Base-by-base conservation (phyloP, 495 filamentous ascomycete genomes). In the Glutinoglossum americanum region DNA sequence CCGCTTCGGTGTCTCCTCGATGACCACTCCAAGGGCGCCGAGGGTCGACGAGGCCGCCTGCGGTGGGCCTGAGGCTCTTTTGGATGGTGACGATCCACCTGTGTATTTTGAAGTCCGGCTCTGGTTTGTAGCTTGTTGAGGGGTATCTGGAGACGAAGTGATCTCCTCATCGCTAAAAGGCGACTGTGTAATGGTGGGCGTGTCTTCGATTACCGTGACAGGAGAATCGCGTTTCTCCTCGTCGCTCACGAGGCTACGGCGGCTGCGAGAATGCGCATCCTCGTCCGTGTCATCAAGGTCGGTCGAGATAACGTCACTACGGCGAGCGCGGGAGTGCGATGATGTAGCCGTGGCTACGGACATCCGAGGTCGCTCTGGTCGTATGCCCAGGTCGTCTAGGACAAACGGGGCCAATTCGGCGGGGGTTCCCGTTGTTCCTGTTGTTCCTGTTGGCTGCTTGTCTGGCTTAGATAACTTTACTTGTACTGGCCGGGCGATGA, bases 1-100 rank as follows among this genome's bases (percentile, higher is more conserved):
- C 41, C 27, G 26, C 60, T 71, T 68, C 41, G 70, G 68, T 6
- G 74, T 68, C 61, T 78, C 73, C 61, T 76, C 73, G 21, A 74
- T 73, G 26, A 78, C 74, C 30, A 71, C 74, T 58, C 75, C 74
- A n/a, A 80, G 64, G 41, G 68, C 73, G 37, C 68, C 56, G 66
- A 30, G 66, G 72, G 61, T 45, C 19, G 41, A 45, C 19, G 41
- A 45, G 4, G 41, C 41, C n/a, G 19, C 19, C 17, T 19, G 41
- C 9, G 41, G 41, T 5, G 41, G 41, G n/a, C n/a, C n/a, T 19
- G 41, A 45, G 21, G n/a, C n/a, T 10, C n/a, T 11, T 23, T 21
- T 19, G n/a, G 41, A 3, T 25, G 11, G 49, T 27, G 49, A 53
- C 28, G 19, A 8, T 32, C 49, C 49, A 17, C 35, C 47, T 71